Conservation (phyloP, 192 early-diverging fungal species). For the Coemansia sp. region DNA sequence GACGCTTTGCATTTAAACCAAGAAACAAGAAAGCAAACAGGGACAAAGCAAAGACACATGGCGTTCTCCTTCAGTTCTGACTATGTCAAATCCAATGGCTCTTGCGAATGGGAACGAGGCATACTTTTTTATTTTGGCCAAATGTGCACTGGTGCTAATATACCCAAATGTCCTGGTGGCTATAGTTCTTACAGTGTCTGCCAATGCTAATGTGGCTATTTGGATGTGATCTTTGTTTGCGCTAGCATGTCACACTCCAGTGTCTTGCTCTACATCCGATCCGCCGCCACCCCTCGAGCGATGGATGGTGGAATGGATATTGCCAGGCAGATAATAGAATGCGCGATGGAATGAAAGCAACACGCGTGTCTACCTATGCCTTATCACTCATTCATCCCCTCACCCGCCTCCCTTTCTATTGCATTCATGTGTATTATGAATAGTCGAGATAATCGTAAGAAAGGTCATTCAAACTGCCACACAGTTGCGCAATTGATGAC, state of each 20-base stretch:
- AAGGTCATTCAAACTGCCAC: background rate
- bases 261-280: background rate
- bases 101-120: background rate
- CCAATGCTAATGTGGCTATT: conserved; percentile 3
- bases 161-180: background rate
- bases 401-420: background rate
- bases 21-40: conserved; percentile 5
- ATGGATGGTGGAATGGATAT: background rate
- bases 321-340: background rate
- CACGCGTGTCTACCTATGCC: background rate
- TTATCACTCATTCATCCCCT: background rate
- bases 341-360: background rate
- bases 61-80: conserved; percentile 5
- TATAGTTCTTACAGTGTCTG: background rate
- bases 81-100: background rate
- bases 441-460: background rate
- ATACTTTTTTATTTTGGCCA: background rate
- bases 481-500: conserved; percentile 6
- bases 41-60: background rate
- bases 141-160: background rate
- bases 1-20: background rate
- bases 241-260: background rate
- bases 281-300: background rate
- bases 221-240: background rate
- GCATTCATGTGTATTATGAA: background rate